Conservation (phyloP, 257 asterid species). For the Thymus mandschuricus region DNA sequence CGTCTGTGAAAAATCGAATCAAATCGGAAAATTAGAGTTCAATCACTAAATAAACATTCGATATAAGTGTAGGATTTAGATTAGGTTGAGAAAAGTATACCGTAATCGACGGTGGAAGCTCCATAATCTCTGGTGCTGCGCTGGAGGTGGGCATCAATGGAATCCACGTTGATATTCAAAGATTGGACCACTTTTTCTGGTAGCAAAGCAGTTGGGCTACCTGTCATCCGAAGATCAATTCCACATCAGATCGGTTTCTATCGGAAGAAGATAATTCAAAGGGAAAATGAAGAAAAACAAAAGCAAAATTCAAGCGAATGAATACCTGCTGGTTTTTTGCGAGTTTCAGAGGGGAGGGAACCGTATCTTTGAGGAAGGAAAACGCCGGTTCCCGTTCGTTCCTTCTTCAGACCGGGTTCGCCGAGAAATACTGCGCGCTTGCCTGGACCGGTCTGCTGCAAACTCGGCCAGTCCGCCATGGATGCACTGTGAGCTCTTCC, state of each 20-base stretch:
- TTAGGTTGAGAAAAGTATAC: conserved; percentile 20
- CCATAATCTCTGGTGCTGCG: conserved; percentile 9
- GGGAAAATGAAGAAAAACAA: background rate
- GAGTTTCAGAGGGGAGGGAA: conserved; percentile 36
- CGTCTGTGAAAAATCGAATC: background rate
- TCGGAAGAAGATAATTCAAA: background rate
- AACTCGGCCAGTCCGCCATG: conserved; percentile 44
- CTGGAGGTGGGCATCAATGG: conserved; percentile 38
- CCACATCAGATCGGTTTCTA: conserved; percentile 10
- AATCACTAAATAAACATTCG: background rate
- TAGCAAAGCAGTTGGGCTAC: conserved; percentile 51
- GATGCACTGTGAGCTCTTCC: conserved; percentile 18
- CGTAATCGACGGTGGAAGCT: conserved; percentile 29
- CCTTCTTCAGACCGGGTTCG: conserved; percentile 47
- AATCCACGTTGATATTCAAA: conserved; percentile 45
- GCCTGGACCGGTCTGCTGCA: conserved; percentile 41
- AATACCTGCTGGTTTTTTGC: conserved; percentile 53
- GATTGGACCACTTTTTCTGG: conserved; percentile 65
- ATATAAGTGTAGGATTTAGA: too few relatives aligned
- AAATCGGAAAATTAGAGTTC: background rate
- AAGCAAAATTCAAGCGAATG: background rate
- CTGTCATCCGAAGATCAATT: conserved; percentile 28
- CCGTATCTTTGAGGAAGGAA: conserved; percentile 63
- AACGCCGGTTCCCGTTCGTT: conserved; percentile 83
- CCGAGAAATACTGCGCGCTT: conserved; percentile 53